These are phyloP conservation scores for Quercus wislizeni DNA, from an alignment of 306 rosid species.

Conservation along the genomic window DNA sequence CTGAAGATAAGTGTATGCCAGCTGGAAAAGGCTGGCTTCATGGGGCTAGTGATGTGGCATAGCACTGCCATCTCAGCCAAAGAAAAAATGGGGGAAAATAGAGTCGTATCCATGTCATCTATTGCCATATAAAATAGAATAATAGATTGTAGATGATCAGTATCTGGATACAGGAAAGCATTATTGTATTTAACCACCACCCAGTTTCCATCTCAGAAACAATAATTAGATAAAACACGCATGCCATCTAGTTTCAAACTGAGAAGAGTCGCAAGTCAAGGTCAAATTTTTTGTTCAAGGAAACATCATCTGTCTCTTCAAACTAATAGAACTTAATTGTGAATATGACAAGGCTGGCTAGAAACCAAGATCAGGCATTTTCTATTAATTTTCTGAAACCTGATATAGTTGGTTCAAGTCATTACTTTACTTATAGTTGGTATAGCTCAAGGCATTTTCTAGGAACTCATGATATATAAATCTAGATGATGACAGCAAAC, in stretches of 20 bases:
- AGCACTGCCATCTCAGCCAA: slow-evolving; percentile 7
- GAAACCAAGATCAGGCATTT: not conserved
- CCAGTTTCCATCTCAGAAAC: not conserved
- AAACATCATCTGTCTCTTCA: not conserved
- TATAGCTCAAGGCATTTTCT: not conserved
- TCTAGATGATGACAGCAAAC: not conserved
- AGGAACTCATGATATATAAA: not conserved
- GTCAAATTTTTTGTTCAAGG: not conserved
- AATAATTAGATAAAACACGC: not conserved
- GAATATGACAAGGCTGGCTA: not conserved
- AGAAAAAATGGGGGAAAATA: not conserved
- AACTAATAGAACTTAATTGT: not conserved
- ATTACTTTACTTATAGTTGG: not conserved
- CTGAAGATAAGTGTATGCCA: slow-evolving; percentile 26
- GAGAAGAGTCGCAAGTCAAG: not conserved
- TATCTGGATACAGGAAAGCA: not conserved
- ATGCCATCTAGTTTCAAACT: not conserved
- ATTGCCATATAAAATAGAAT: not conserved
- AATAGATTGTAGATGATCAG: not conserved
- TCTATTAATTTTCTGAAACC: not conserved
- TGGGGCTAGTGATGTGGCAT: slow-evolving; percentile 1
- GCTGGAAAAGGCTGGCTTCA: slow-evolving; percentile 13
- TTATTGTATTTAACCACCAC: not conserved
- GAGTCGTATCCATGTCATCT: not conserved
- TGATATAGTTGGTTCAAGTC: not conserved